Evolutionary conservation across 495 filamentous ascomycete genomes (phyloP).

Genomic region (Acidomyces sp.): DNA sequence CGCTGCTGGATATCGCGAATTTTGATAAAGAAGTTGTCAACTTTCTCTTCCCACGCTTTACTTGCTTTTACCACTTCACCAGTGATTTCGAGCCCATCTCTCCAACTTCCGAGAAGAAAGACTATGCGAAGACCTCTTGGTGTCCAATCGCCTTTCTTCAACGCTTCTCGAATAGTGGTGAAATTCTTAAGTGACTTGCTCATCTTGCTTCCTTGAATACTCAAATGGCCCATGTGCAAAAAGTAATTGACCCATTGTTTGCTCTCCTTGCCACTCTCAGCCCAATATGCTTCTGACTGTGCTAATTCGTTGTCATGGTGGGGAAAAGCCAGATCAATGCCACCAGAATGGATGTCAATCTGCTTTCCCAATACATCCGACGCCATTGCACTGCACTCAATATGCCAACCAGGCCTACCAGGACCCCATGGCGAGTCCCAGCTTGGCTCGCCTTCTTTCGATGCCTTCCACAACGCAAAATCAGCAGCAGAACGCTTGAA

Average conservation of each 20-base stretch:
- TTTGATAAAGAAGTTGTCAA: conserved; percentile 89
- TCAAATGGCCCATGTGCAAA: conserved; percentile 87
- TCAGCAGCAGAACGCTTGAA: conserved; percentile 64
- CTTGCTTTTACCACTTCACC: conserved; percentile 62
- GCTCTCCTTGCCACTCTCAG: conserved; percentile 14
- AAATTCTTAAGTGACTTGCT: conserved; percentile 93
- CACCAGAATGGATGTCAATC: conserved; percentile 90
- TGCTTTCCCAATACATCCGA: conserved; percentile 65
- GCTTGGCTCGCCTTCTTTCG: conserved; percentile 79
- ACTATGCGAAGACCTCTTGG: conserved; percentile 69
- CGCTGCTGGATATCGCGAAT: conserved; percentile 43
- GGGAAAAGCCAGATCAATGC: conserved; percentile 85
- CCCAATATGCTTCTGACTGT: conserved; percentile 83
- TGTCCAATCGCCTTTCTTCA: conserved; percentile 64
- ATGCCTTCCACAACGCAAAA: conserved; percentile 92
- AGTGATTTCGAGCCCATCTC: conserved; percentile 82
- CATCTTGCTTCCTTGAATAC: conserved; percentile 88
- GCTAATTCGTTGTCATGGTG: conserved; percentile 96
- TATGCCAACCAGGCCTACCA: conserved; percentile 91
- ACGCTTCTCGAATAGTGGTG: conserved; percentile 79
- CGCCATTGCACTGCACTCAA: conserved; percentile 96
- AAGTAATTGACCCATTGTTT: conserved; percentile 90
- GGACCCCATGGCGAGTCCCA: conserved; percentile 81
- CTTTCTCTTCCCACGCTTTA: conserved; percentile 62
- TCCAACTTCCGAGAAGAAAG: conserved; percentile 80